Evolutionary conservation across 768 basidiomycete genomes (phyloP).

Genomic region (Tremella fuciformis): DNA sequence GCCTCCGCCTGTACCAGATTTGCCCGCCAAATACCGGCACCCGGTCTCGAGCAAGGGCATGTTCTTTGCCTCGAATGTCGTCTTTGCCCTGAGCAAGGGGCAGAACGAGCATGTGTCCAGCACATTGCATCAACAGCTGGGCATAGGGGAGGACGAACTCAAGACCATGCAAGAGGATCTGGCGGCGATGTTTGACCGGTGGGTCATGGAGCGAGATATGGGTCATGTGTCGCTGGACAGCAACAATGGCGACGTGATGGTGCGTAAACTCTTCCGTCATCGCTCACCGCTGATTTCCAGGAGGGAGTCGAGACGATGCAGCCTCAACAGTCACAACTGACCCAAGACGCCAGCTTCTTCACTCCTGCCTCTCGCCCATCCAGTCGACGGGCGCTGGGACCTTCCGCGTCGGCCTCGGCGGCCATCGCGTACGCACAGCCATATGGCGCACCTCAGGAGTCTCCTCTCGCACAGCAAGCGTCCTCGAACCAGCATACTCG

Average conservation of each 20-base stretch:
- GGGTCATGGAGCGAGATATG: slow-evolving; percentile 28
- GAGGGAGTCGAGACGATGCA: neutral
- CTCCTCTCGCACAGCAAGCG: slow-evolving; percentile 2
- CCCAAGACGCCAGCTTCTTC: slow-evolving; percentile 19
- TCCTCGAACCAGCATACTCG: slow-evolving; percentile 16
- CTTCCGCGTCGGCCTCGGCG: neutral
- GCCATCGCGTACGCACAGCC: neutral
- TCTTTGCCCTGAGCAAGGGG: neutral
- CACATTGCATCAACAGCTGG: slow-evolving; percentile 11
- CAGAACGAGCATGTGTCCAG: neutral
- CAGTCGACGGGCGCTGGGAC: slow-evolving; percentile 1
- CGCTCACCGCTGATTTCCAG: slow-evolving; percentile 2
- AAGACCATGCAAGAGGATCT: slow-evolving; percentile 28
- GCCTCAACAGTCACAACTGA: neutral
- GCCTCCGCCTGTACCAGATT: slow-evolving; percentile 31
- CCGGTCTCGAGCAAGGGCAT: neutral
- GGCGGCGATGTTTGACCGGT: slow-evolving; percentile 27
- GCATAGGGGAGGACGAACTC: slow-evolving; percentile 25
- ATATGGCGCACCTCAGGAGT: slow-evolving; percentile 1
- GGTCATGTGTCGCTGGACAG: slow-evolving; percentile 23
- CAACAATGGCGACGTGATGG: slow-evolving; percentile 5
- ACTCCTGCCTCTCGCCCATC: slow-evolving; percentile 16
- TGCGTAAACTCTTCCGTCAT: neutral
- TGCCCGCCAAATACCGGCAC: slow-evolving; percentile 23
- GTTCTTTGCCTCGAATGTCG: slow-evolving; percentile 17